phyloP scores from a whole-genome alignment of 495 filamentous ascomycete species.

The Letharia columbiana region DNA sequence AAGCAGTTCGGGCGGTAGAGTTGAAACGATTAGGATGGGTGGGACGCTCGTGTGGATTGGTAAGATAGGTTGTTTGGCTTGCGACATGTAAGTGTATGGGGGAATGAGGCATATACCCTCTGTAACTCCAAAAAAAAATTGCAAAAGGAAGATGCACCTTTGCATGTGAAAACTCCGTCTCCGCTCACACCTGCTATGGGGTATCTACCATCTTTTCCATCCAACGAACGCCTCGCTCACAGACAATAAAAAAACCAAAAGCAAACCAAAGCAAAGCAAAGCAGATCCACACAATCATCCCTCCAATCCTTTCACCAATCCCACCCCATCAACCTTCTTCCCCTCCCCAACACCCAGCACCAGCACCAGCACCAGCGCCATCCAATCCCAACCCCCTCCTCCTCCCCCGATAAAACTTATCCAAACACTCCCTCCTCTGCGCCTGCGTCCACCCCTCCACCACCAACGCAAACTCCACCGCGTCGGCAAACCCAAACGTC shows the following conservation, averaged over 20 bases:
- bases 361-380: background rate
- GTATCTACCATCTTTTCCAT: background rate
- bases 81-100: background rate
- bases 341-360: background rate
- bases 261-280: background rate
- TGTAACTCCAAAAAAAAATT: background rate
- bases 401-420: conserved; percentile 64
- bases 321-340: background rate
- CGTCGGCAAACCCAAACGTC: conserved; percentile 65
- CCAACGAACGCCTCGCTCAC: conserved; percentile 3
- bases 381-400: conserved; percentile 31
- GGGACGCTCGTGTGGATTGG: background rate
- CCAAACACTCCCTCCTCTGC: conserved; percentile 68
- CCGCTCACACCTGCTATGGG: background rate
- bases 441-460: conserved; percentile 92
- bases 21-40: background rate
- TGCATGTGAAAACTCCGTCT: background rate
- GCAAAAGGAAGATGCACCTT: no score
- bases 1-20: conserved; percentile 42
- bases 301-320: background rate
- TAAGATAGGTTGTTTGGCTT: background rate
- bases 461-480: conserved; percentile 81
- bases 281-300: background rate
- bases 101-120: background rate
- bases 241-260: background rate